Percentiles rank a stretch among this genome's conserved stretches.
Conservation (phyloP, 768 basidiomycete genomes). For the Russula sp. region DNA sequence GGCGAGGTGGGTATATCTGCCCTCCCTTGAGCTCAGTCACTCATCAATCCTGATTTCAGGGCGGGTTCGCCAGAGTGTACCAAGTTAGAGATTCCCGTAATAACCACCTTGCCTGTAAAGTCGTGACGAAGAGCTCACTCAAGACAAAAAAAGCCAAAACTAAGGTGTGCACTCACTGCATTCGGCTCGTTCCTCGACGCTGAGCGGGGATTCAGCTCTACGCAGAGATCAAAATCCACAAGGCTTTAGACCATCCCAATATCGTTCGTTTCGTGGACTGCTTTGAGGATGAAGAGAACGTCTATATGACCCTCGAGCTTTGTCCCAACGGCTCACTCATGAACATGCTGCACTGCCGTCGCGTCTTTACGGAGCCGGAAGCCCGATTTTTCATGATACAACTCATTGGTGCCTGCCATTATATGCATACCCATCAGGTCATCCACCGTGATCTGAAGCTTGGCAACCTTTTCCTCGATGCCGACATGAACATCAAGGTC, state of each 20-base stretch:
- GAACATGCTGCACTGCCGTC: slow-evolving; percentile 83
- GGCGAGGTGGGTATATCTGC: slow-evolving; percentile 64
- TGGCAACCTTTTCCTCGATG: slow-evolving; percentile 90
- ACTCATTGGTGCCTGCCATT: slow-evolving; percentile 91
- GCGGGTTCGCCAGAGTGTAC: slow-evolving; percentile 95
- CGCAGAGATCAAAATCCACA: slow-evolving; percentile 98
- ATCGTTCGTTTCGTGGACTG: slow-evolving; percentile 90
- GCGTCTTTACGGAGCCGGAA: slow-evolving; percentile 88
- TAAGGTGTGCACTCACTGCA: slow-evolving; percentile 52
- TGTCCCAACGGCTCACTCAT: slow-evolving; percentile 87
- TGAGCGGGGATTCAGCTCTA: slow-evolving; percentile 57
- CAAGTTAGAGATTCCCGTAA: slow-evolving; percentile 76
- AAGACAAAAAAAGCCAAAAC: slow-evolving; percentile 97
- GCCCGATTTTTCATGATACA: slow-evolving; percentile 91
- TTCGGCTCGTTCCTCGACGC: neutral
- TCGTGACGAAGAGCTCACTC: slow-evolving; percentile 86
- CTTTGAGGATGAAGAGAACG: slow-evolving; percentile 92
- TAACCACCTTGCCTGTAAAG: slow-evolving; percentile 78
- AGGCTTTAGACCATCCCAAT: slow-evolving; percentile 84
- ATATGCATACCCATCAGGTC: slow-evolving; percentile 95
- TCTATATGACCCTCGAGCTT: slow-evolving; percentile 95
- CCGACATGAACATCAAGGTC: slow-evolving; percentile 91
- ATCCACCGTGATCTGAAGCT: slow-evolving; percentile 98
- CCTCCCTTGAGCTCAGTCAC: neutral
- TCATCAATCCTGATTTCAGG: slow-evolving; percentile 35